Percentiles rank a stretch among this genome's conserved stretches.
Evolutionary conservation across 2,329 filamentous ascomycete genomes (phyloP).

Genomic region (Ambrosiella cleistominuta): DNA sequence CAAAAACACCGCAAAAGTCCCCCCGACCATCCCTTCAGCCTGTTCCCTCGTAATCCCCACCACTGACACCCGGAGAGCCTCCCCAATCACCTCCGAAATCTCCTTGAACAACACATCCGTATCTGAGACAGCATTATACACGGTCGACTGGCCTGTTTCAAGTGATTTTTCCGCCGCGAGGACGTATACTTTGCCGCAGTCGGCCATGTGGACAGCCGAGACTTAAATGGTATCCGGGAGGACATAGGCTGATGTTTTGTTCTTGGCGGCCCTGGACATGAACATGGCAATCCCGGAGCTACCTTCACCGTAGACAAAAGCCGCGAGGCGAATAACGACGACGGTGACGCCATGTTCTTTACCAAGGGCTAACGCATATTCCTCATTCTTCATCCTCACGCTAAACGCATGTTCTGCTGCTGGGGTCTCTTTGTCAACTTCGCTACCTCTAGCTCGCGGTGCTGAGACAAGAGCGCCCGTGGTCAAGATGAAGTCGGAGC

Average conservation of each 20-base stretch:
- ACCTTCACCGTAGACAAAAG: conserved; percentile 27
- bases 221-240: conserved; percentile 18
- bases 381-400: conserved; percentile 18
- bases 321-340: conserved; percentile 23
- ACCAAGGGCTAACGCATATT: conserved; percentile 18
- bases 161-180: conserved; percentile 22
- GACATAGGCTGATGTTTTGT: conserved; percentile 19
- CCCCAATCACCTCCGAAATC: conserved; percentile 17
- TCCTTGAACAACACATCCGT: conserved; percentile 20
- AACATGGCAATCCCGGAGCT: conserved; percentile 22
- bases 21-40: conserved; percentile 18
- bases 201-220: conserved; percentile 24
- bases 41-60: conserved; percentile 14
- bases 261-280: conserved; percentile 15
- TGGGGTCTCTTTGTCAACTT: conserved; percentile 17
- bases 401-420: conserved; percentile 15
- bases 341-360: conserved; percentile 20
- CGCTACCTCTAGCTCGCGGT: conserved; percentile 17
- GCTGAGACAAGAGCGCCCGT: conserved; percentile 18
- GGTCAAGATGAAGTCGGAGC: conserved; percentile 22
- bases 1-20: conserved; percentile 21
- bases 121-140: conserved; percentile 20
- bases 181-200: conserved; percentile 25
- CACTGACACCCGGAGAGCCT: conserved; percentile 16
- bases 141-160: conserved; percentile 20